Percentiles rank a stretch among this genome's conserved stretches.
Conservation (phyloP, 352 stramenopile species). For the Achlya hypogyna region DNA sequence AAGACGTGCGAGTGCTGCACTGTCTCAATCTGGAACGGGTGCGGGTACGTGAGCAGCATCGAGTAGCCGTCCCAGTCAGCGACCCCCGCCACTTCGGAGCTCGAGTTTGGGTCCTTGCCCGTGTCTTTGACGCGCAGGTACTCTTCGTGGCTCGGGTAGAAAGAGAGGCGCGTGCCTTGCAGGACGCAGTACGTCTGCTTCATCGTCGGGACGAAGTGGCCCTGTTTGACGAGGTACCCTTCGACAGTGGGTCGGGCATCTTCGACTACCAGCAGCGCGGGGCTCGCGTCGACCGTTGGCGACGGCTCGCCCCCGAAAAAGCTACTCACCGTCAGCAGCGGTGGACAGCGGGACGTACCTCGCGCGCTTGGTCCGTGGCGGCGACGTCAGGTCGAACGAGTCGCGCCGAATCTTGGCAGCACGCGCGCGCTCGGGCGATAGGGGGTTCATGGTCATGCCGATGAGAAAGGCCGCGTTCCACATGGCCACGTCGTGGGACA, state of each 20-base stretch:
- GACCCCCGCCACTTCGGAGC: constrained; percentile 26
- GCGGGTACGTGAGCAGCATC: constrained; percentile 53
- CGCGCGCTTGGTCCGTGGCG: background rate
- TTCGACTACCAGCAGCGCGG: background rate
- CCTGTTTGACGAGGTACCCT: constrained; percentile 49
- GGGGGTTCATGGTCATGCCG: constrained; percentile 57
- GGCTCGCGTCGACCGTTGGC: background rate
- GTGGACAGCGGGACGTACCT: background rate
- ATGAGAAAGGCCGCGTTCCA: constrained; percentile 68
- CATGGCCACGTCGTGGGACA: constrained; percentile 48
- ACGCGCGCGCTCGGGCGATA: constrained; percentile 59
- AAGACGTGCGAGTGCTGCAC: constrained; percentile 41
- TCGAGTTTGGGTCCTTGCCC: background rate
- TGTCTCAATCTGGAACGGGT: constrained; percentile 64
- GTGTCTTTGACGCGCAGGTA: constrained; percentile 20
- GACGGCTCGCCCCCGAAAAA: background rate
- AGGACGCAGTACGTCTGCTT: constrained; percentile 58
- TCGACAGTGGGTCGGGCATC: constrained; percentile 29
- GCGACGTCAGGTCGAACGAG: constrained; percentile 54
- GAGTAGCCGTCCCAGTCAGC: constrained; percentile 58
- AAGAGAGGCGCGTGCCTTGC: constrained; percentile 31
- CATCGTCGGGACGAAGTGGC: constrained; percentile 36
- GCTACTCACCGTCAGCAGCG: background rate
- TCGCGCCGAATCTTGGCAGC: constrained; percentile 52
- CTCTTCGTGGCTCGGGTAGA: constrained; percentile 37